Conservation (phyloP, 768 basidiomycete species). For the Lenzites betulinus region DNA sequence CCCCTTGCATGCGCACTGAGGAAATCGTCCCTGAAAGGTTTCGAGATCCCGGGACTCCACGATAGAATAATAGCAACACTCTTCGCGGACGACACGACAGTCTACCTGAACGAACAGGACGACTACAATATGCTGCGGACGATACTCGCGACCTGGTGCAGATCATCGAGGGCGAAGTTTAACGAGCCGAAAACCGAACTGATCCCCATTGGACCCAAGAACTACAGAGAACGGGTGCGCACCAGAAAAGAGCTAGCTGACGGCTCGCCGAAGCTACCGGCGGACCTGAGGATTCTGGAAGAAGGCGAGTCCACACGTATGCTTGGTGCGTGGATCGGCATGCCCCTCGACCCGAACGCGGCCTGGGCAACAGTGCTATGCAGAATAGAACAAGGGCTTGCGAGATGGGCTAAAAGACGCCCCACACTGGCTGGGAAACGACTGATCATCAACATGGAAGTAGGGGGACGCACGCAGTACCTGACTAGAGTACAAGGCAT, state of each 20-base stretch:
- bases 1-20: slow-evolving; percentile 29
- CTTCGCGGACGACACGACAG: too few species aligned
- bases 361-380: background rate
- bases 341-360: background rate
- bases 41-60: slow-evolving; percentile 14
- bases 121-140: slow-evolving; percentile 25
- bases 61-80: slow-evolving; percentile 24
- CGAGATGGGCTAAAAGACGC: slow-evolving; percentile 2
- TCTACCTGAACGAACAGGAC: slow-evolving; percentile 35
- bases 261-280: too few species aligned
- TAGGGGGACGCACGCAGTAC: too few species aligned
- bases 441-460: background rate
- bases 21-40: slow-evolving; percentile 22
- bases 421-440: background rate
- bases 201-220: slow-evolving; percentile 34
- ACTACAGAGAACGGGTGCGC: slow-evolving; percentile 18
- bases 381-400: background rate
- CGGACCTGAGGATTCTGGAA: background rate
- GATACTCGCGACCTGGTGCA: slow-evolving; percentile 38
- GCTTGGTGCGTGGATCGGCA: slow-evolving; percentile 23
- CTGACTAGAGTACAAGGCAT: slow-evolving; percentile 26
- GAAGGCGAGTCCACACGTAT: background rate
- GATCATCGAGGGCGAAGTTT: too few species aligned
- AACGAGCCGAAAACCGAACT: slow-evolving; percentile 42
- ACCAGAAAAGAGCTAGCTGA: background rate